Percentiles rank a stretch among this genome's conserved stretches.
Conservation (phyloP, 2,329 filamentous ascomycete species). For the Plenodomus tracheiphilus region DNA sequence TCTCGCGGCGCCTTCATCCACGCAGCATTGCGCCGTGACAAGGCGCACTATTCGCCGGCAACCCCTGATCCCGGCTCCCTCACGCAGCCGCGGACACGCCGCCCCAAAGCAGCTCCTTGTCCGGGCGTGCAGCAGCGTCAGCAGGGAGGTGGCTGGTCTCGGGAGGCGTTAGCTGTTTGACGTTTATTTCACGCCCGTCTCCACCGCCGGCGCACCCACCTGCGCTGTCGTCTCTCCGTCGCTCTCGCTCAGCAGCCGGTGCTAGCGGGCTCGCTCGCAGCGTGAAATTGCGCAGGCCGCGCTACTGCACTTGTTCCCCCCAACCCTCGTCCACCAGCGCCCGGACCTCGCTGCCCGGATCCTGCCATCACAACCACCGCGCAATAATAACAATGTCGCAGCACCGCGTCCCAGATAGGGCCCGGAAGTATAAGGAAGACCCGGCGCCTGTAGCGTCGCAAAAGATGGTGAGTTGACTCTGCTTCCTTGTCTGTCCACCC, state of each 20-base stretch:
- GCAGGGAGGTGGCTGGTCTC: conserved; percentile 37
- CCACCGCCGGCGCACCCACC: conserved; percentile 29
- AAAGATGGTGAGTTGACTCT: conserved; percentile 49
- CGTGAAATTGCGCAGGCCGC: conserved; percentile 45
- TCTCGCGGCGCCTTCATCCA: not conserved
- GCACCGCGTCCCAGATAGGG: conserved; percentile 46
- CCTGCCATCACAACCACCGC: conserved; percentile 36
- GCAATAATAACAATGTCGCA: conserved; percentile 49
- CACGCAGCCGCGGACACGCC: conserved; percentile 31
- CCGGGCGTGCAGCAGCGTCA: conserved; percentile 33
- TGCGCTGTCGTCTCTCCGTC: conserved; percentile 10
- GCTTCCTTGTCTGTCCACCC: conserved; percentile 31
- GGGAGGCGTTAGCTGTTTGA: conserved; percentile 43
- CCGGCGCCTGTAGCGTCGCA: conserved; percentile 49
- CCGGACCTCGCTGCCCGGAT: conserved; percentile 39
- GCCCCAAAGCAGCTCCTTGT: conserved; percentile 28
- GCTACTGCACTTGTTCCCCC: conserved; percentile 38
- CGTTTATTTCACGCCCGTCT: conserved; percentile 44
- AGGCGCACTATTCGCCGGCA: conserved; percentile 14
- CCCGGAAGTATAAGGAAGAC: conserved; percentile 51
- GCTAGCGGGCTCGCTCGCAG: conserved; percentile 19
- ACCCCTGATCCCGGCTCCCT: conserved; percentile 32
- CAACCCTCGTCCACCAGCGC: conserved; percentile 36
- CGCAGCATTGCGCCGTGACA: conserved; percentile 1
- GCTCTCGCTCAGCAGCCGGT: conserved; percentile 1